Evolutionary conservation across 2,329 filamentous ascomycete species (phyloP), one percentile per base, ranked within the genome.

Genomic region (Clonostachys byssicola): DNA sequence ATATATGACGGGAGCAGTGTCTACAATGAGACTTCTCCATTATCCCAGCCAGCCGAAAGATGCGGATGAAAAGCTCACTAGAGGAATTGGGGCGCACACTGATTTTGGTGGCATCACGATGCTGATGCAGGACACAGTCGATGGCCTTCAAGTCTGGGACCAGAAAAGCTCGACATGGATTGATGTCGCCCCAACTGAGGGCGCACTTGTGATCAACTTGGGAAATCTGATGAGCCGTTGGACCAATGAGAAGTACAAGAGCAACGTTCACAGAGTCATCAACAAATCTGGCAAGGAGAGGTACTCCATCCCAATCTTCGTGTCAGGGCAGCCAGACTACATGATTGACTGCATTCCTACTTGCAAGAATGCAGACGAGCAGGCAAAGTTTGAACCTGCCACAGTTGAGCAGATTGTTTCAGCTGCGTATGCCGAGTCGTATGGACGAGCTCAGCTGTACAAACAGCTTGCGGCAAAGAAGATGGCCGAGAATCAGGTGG

Each of bases 81-180:
- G 68, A 54, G 46, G 70, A 60, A 63, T 67, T 3, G 75, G 76
- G 1, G 75, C 73, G 4, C 78, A 80, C 52, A 78, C 74, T 1
- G 78, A 80, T 54, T 81, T 78, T 51, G 75, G 77, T n/a, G 72
- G 72, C 42, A 71, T 81, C 41, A 81, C 78, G 1, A 64, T 81
- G 33, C 69, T 82, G 12, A 65, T 80, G 4, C 77, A 80, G 54
- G 75, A 77, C 49, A 61, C 63, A 3, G 62, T 71, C 13, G 69
- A 71, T 33, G 78, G 76, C 1, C 66, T 82, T 3, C 68, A 82
- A 52, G 75, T 81, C 5, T 67, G 73, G 46, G 68, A 78, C 49
- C 59, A 62, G 14, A 49, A 65, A 5, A 70, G 68, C 10, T 60
- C 65, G 12, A 61, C 64, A 8, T 80, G 73, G 75, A 65, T 65